Base-by-base conservation (phyloP, 805 yeast genomes). In the Zygosaccharomyces siamensis region DNA sequence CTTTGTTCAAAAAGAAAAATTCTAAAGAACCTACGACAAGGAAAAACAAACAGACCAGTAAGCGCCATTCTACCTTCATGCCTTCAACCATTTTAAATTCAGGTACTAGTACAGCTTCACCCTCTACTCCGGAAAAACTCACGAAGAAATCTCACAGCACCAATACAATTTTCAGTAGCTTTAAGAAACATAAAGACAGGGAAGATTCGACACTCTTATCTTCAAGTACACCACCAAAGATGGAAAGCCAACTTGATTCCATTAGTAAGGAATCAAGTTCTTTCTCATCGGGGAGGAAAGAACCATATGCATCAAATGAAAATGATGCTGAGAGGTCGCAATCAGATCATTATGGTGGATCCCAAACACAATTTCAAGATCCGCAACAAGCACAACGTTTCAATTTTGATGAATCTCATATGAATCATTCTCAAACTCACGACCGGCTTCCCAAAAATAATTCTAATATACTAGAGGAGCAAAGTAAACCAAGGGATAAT, bases 1-100 rank as follows among this genome's bases (percentile, higher is more conserved):
- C 64, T 46, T 63, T 67, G n/a, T 64, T 63, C 40, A 61, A 55
- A 46, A 62, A 52, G 39, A 63, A 59, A 35, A 52, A 40, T n/a
- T 36, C 54, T 8, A 53, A 50, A 39, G 46, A 49, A 41, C 16
- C 16, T 16, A 14, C 32, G 27, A 7, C 23, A 31, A 16, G 37
- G 20, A 26, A 27, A 21, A 31, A 18, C 10, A 41, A 41, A 30
- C 44, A 31, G 16, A 18, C 36, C 3, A 24, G 28, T 33, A 39
- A 23, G 14, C 24, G 38, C 30, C 38, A 39, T 46, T 31, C 43
- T 3, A 43, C 23, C 16, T 51, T 8, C 31, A 52, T 54, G 38
- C 56, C 55, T 33, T 58, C 58, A 36, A 48, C 52, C 2, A 54
- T 60, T 2, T 53, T 52, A 32, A 47, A 58, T 16, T 42, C 47